Evolutionary conservation across 352 stramenopile genomes (phyloP).

Genomic region (Phytophthora cactorum): DNA sequence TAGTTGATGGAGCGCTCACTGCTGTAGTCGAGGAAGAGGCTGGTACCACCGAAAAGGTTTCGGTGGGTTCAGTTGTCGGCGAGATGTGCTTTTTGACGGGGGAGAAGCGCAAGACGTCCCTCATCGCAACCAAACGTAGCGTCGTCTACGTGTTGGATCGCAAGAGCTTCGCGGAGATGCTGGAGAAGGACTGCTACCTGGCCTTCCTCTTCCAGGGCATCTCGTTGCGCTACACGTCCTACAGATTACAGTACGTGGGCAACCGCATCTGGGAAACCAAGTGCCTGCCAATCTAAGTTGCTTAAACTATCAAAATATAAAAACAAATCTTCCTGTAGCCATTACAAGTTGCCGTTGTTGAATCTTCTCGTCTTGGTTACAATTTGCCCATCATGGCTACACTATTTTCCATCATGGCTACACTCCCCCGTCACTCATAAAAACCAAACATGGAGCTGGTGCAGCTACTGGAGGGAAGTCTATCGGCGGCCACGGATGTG

Average conservation of each 20-base stretch:
- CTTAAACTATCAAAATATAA: neutral
- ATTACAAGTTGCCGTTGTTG: no score
- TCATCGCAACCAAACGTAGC: constrained; percentile 60
- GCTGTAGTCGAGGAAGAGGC: constrained; percentile 83
- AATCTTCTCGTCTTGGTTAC: no score
- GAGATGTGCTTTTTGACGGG: constrained; percentile 82
- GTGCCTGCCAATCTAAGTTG: constrained; percentile 68
- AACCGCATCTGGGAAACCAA: constrained; percentile 90
- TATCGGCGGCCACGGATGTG: constrained; percentile 51
- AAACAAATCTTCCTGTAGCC: no score
- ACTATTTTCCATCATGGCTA: constrained; percentile 6
- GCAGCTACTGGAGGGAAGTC: constrained; percentile 59
- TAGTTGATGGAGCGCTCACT: constrained; percentile 68
- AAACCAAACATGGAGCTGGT: constrained; percentile 43
- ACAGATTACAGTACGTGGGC: constrained; percentile 79
- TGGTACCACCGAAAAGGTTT: constrained; percentile 75
- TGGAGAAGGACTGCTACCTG: constrained; percentile 60
- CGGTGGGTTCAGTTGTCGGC: constrained; percentile 73
- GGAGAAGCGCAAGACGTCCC: constrained; percentile 83
- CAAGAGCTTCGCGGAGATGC: constrained; percentile 69
- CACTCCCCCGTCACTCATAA: constrained; percentile 1
- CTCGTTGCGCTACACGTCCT: constrained; percentile 76
- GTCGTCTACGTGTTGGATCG: constrained; percentile 75
- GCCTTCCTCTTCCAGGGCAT: constrained; percentile 83
- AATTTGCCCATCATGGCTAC: constrained; percentile 2